Conservation (phyloP, 2,329 filamentous ascomycete genomes). For the Phialemoniopsis sp. region DNA sequence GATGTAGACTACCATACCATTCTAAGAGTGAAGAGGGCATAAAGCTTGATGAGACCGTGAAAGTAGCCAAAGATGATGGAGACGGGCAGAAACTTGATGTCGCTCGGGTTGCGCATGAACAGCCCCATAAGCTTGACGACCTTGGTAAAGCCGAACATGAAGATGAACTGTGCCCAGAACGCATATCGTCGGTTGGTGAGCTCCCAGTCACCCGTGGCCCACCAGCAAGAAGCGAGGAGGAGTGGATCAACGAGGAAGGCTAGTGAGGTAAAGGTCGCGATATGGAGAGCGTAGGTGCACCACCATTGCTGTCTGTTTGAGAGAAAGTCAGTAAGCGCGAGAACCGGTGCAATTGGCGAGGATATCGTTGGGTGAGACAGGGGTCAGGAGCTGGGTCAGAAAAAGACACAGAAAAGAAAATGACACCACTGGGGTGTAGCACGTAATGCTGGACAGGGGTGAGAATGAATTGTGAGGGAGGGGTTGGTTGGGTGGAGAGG, state of each 20-base stretch:
- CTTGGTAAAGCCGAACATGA: slow-evolving; percentile 82
- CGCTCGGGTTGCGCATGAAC: slow-evolving; percentile 78
- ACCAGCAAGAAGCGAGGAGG: slow-evolving; percentile 65
- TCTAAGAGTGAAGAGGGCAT: slow-evolving; percentile 76
- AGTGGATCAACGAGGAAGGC: slow-evolving; percentile 75
- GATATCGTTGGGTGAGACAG: background rate
- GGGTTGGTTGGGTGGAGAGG: too few species aligned
- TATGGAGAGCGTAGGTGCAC: slow-evolving; percentile 89
- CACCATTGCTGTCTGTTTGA: slow-evolving; percentile 74
- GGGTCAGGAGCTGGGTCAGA: background rate
- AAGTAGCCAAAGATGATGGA: slow-evolving; percentile 90
- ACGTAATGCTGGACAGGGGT: too few species aligned
- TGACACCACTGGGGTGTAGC: too few species aligned
- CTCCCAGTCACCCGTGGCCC: slow-evolving; percentile 61
- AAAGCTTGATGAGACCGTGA: slow-evolving; percentile 88
- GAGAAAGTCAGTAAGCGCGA: slow-evolving; percentile 9
- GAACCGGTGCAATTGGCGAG: background rate
- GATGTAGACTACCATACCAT: too few species aligned
- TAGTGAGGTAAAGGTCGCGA: slow-evolving; percentile 88
- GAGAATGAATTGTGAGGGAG: too few species aligned
- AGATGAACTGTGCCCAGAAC: slow-evolving; percentile 61
- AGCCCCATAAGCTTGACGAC: slow-evolving; percentile 86
- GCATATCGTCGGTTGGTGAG: slow-evolving; percentile 45
- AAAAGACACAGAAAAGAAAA: background rate
- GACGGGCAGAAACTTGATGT: slow-evolving; percentile 75